Evolutionary conservation across 164 flowering plant species (phyloP).

Genomic region (Stephania cephalantha): DNA sequence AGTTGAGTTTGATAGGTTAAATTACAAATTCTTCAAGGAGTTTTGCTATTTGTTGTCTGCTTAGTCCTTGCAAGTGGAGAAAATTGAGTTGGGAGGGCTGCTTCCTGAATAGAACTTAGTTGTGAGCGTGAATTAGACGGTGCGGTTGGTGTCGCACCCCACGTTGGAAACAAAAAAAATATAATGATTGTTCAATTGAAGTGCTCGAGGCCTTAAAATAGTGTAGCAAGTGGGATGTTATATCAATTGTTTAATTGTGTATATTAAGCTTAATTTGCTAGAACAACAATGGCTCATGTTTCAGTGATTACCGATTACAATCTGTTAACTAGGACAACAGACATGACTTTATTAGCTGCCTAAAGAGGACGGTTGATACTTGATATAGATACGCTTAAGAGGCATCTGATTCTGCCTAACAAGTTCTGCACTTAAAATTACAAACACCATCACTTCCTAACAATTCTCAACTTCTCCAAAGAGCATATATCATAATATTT

Average conservation of each 20-base stretch:
- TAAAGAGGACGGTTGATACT: not conserved
- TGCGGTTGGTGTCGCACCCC: too few species aligned
- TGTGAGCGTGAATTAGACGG: too few species aligned
- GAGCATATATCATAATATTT: not conserved
- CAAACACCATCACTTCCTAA: not conserved
- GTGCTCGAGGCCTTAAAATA: too few species aligned
- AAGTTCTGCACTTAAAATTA: not conserved
- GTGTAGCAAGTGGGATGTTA: too few species aligned
- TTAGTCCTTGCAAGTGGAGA: too few species aligned
- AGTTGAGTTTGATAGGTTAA: too few species aligned
- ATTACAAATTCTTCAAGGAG: too few species aligned
- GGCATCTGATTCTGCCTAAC: not conserved
- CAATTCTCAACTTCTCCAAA: not conserved
- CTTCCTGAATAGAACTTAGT: too few species aligned
- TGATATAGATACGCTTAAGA: not conserved
- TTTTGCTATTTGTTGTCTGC: too few species aligned
- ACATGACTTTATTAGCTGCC: not conserved
- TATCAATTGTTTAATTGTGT: not conserved
- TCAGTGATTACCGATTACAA: not conserved
- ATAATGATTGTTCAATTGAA: too few species aligned
- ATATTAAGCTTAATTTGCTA: not conserved
- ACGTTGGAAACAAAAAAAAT: too few species aligned
- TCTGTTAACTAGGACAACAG: not conserved
- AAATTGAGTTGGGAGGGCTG: too few species aligned
- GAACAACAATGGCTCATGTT: not conserved